These are phyloP conservation scores for Lactarius evosmus DNA, from an alignment of 768 basidiomycete species.

Conservation along the genomic window DNA sequence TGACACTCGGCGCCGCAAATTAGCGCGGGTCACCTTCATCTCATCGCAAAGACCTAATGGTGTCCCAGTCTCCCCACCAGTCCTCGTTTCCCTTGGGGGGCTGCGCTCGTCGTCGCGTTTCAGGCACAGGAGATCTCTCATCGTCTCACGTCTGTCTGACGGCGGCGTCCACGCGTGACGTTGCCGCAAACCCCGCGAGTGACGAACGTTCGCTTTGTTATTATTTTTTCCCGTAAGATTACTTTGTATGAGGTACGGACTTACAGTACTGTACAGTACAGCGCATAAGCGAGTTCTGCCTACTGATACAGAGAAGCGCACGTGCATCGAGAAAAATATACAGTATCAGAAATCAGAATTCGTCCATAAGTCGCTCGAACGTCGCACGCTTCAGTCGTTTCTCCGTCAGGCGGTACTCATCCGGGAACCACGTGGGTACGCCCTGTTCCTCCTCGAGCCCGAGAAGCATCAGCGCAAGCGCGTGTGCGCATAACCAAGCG, in stretches of 20 bases:
- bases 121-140: neutral
- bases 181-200: neutral
- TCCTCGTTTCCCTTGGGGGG: neutral
- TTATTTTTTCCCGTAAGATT: no score
- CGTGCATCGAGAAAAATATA: neutral
- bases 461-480: slow-evolving; percentile 58
- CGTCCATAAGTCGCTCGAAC: slow-evolving; percentile 36
- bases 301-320: neutral
- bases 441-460: slow-evolving; percentile 37
- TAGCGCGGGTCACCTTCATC: neutral
- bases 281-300: no score
- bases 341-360: slow-evolving; percentile 21
- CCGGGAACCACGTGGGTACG: slow-evolving; percentile 48
- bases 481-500: slow-evolving; percentile 61
- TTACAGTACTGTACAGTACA: no score
- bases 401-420: slow-evolving; percentile 45
- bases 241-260: no score
- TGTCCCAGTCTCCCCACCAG: no score
- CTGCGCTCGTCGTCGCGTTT: neutral
- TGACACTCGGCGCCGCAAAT: neutral
- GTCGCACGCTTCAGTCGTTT: slow-evolving; percentile 47
- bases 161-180: neutral
- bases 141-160: neutral
- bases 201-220: neutral
- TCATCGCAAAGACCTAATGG: no score